Conservation (phyloP, 768 basidiomycete genomes). For the Trametes villosa region DNA sequence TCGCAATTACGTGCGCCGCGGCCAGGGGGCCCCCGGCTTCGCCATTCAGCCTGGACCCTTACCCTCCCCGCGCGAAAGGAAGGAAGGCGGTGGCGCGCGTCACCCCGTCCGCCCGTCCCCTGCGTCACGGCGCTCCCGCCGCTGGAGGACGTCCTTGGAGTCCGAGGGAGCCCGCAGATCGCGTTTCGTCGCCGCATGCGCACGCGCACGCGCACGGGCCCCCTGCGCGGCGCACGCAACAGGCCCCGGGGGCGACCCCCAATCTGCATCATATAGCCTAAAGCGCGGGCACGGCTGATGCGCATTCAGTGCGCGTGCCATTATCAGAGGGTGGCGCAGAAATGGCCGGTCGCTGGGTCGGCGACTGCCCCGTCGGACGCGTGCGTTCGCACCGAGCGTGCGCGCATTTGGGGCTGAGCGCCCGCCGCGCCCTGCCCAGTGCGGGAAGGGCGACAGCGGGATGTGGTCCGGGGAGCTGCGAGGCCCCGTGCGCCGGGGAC, state of each 20-base stretch:
- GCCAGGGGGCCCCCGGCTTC: conserved; percentile 8
- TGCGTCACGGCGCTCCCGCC: neutral
- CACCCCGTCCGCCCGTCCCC: neutral
- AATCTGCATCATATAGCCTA: conserved; percentile 18
- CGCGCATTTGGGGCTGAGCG: too few relatives aligned
- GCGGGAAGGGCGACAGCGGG: too few relatives aligned
- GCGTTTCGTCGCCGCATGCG: neutral
- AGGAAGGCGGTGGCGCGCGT: neutral
- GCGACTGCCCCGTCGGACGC: conserved; percentile 2
- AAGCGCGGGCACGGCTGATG: conserved; percentile 9
- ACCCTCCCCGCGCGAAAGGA: neutral
- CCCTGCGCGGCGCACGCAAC: neutral
- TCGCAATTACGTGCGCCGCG: conserved; percentile 4
- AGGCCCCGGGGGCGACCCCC: conserved; percentile 11
- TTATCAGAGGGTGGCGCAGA: conserved; percentile 24
- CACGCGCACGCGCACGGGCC: neutral
- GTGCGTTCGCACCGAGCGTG: neutral
- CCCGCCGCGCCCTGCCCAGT: too few relatives aligned
- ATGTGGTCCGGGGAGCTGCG: too few relatives aligned
- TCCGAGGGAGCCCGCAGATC: conserved; percentile 21
- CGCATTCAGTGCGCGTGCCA: conserved; percentile 2
- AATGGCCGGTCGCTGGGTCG: neutral
- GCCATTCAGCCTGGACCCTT: conserved; percentile 2
- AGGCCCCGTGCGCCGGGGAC: too few relatives aligned
- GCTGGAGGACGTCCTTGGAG: conserved; percentile 11